Evolutionary conservation across 345 rosid genomes (phyloP), one percentile per base, ranked within the genome.

Genomic region (Rhodomyrtus tomentosa): DNA sequence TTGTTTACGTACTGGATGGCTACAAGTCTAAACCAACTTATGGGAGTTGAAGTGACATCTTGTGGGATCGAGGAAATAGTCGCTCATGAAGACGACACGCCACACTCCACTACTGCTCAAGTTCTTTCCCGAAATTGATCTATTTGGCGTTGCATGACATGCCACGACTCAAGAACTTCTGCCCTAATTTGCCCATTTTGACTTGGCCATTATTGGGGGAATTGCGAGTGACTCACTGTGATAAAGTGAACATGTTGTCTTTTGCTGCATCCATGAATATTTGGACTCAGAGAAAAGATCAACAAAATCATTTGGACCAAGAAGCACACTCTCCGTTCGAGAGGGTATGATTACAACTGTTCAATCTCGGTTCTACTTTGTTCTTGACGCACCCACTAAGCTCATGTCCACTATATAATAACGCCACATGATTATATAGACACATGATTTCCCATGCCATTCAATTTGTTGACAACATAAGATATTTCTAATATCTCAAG

Each of bases 371-470:
- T 7, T 0, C 38, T 59, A 59, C 0, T 59, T 0, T 5, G 5
- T 29, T 29, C 1, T 0, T 29, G 1, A 27, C 1, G 15, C 0
- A 5, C 73, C 0, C 11, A 1, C 9, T 54, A 21, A 54, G 21
- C 20, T 54, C 25, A 22, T 27, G 0, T 15, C 38, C 0, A 1
- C 1, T 27, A 0, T 5, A 29, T 13, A 29, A 3, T 27, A 4
- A 0, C 1, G 3, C 15, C 21, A 0, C 1, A 0, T 27, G 14
- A 29, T 59, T 3, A 27, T 59, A 29, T 15, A 27, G 0, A 59
- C 3, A 2, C 0, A 1, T 0, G 0, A 27, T 27, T 0, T 0
- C 21, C 10, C 38, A 29, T 59, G 0, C 20, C 5, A 6, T 29
- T 29, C 3, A 15, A 2, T 29, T 59, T 29, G 40, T 6, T 0